Evolutionary conservation across 352 stramenopile genomes (phyloP), one percentile per base, ranked within the genome.

Genomic region (Pythium scleroteichum): DNA sequence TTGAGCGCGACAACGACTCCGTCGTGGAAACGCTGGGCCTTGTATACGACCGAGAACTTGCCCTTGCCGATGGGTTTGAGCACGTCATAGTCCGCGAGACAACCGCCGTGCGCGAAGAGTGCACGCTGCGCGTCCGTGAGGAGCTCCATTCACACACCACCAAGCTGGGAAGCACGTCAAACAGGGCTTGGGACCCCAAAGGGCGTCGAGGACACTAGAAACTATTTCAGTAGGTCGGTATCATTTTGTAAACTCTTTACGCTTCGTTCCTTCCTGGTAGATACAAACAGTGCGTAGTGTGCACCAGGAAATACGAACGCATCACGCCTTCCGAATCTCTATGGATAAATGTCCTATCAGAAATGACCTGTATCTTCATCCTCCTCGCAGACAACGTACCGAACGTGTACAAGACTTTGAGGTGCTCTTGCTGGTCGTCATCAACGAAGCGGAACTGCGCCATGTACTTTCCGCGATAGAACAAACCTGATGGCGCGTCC

Each of bases 11-110:
- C 91, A 1, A 78, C 55, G 60, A 86, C 73, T 6, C 53, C 82
- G 54, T 97, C 86, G 17, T 62, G 41, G 19, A 66, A 75, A n/a
- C 82, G 77, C 51, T 72, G 86, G 23, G 92, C 90, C 53, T 92
- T 93, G 69, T 89, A 97, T 22, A 98, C 92, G 39, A 97, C 76
- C 5, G 90, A 95, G 69, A 98, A 98, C 69, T 98, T 97, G 46
- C 91, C 92, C 59, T 97, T 97, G 29, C 88, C 92, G 38, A 98
- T 95, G 22, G 84, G 88, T 59, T 90, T 88, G n/a, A 91, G 66
- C 72, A 93, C 85, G 8, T 92, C 81, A 35, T 93, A 94, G 69
- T 95, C 84, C 33, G 72, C 59, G 33, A 94, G 64, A 26, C 73
- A 70, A 27, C 80, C 80, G 13, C 82, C 78, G 5, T 61, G 26